A percentile compares a stretch with the other conserved stretches of the same genome.
Evolutionary conservation across 2,329 filamentous ascomycete species (phyloP).

Genomic region (Byssochlamys sp.): DNA sequence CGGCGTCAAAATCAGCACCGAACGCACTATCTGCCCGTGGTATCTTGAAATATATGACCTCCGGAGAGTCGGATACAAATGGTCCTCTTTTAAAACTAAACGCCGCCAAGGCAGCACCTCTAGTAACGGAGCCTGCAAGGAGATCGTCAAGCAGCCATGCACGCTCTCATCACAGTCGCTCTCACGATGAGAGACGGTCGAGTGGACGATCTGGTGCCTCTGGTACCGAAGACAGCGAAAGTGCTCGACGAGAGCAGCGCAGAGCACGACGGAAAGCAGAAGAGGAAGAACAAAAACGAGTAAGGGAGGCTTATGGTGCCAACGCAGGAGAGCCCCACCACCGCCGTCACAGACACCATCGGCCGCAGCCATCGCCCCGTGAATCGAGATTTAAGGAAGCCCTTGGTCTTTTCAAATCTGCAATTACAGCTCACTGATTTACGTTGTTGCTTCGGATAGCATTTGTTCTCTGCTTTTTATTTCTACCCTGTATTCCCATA

Average conservation of each 20-base stretch:
- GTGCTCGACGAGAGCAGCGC: constrained; percentile 6
- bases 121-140: constrained; percentile 19
- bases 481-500: background rate
- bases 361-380: constrained; percentile 3
- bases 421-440: constrained; percentile 6
- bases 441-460: background rate
- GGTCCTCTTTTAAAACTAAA: constrained; percentile 32
- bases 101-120: constrained; percentile 21
- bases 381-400: constrained; percentile 4
- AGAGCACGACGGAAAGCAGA: constrained; percentile 5
- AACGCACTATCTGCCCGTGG: constrained; percentile 16
- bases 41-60: constrained; percentile 29
- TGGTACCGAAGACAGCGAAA: constrained; percentile 2
- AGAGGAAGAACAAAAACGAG: constrained; percentile 6
- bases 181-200: constrained; percentile 6
- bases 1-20: constrained; percentile 20
- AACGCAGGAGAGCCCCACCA: constrained; percentile 3
- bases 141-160: constrained; percentile 22
- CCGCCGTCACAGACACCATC: constrained; percentile 2
- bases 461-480: background rate
- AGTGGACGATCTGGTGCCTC: constrained; percentile 4
- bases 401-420: constrained; percentile 4
- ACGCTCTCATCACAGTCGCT: constrained; percentile 15
- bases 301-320: constrained; percentile 2
- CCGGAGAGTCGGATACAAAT: constrained; percentile 32